A percentile compares a stretch with the other conserved stretches of the same genome.
Evolutionary conservation across 2,329 filamentous ascomycete species (phyloP).

Genomic region (Oidium heveae): DNA sequence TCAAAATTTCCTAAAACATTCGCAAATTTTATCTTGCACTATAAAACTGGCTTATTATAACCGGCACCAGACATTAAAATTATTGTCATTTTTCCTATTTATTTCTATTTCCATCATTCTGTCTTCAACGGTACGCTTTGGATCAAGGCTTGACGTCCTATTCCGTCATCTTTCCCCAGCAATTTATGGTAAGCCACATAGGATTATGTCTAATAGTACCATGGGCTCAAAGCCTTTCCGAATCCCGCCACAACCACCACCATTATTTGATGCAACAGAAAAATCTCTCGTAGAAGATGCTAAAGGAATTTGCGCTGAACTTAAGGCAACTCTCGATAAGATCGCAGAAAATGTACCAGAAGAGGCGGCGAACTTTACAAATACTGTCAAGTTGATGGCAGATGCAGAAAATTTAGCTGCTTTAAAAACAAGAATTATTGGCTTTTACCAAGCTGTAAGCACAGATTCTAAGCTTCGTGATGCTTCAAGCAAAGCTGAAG

Average conservation of each 20-base stretch:
- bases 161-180: constrained; percentile 26
- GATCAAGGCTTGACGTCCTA: constrained; percentile 28
- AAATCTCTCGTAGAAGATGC: constrained; percentile 41
- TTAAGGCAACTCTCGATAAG: constrained; percentile 3
- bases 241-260: constrained; percentile 53
- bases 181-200: constrained; percentile 3
- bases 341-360: constrained; percentile 31
- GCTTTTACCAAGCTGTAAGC: constrained; percentile 62
- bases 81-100: not conserved
- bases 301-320: constrained; percentile 33
- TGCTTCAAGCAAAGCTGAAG: constrained; percentile 52
- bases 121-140: constrained; percentile 25
- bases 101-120: constrained; percentile 31
- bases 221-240: constrained; percentile 45
- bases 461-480: constrained; percentile 41
- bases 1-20: no score
- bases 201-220: constrained; percentile 21
- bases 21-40: no score
- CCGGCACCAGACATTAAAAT: no score
- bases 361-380: constrained; percentile 25
- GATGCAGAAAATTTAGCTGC: constrained; percentile 42
- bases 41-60: no score
- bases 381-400: constrained; percentile 38
- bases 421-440: constrained; percentile 37
- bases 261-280: constrained; percentile 51